Base-by-base conservation (phyloP, 805 yeast species). In the Helenozyma baotianmanensis region DNA sequence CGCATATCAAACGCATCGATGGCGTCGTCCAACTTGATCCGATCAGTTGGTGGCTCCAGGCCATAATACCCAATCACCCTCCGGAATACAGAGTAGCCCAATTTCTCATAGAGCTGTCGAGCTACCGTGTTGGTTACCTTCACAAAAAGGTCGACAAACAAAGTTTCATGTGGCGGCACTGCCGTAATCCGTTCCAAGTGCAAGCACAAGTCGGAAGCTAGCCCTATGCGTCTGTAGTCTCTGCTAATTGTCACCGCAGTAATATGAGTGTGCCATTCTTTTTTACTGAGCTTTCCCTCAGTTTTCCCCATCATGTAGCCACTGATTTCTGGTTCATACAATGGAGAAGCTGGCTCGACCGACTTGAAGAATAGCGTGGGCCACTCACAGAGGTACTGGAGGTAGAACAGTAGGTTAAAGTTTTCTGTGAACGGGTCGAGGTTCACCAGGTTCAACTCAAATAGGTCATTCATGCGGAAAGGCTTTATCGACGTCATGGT, bases 281-380 rank as follows among this genome's bases (percentile, higher is more conserved):
- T 76, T 4, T 72, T 76, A 23, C 67, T 40, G 23, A 65, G 35
- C 30, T 60, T 67, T 0, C 98, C 98, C 56, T 92, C 98, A 1
- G 95, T 80, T 56, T 92, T 92, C n/a, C 94, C 97, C 78, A 92
- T 78, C 95, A 92, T 81, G 53, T 83, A 82, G 1, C 89, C 90
- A 21, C 84, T 67, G 18, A 66, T 61, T 27, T 30, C 38, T 17
- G 44, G 46, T 17, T 8, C 19, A 37, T 45, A 25, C 38, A 39
- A 18, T 32, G 43, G 13, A 45, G 26, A 6, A 15, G 41, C 32
- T 10, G 64, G 50, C 42, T 74, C 80, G 2, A 62, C 63, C 9
- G 89, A 76, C 53, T 87, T 82, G 73, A 88, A 90, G 58, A 88
- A 82, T 28, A 92, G 63, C 21, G 87, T 72, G 6, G 98, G 97